Base-by-base conservation (phyloP, 192 early-diverging fungal species). In the Phlyctochytrium bullatum region DNA sequence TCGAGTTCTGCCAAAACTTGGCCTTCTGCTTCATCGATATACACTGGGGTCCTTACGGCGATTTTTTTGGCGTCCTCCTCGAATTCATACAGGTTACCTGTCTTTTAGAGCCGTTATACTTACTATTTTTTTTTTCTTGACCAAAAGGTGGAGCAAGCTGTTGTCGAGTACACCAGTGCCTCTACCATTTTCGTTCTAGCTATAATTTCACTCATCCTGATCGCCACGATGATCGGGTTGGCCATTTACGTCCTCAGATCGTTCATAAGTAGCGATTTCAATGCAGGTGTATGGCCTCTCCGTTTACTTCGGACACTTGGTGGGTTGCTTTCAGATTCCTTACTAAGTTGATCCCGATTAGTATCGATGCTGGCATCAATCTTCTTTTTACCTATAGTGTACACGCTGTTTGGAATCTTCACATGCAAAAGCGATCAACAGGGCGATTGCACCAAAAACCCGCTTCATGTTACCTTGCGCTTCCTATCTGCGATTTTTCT, bases 1-100 rank as follows among this genome's bases (percentile, higher is more conserved):
- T 71, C 36, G 69, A 71, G 33, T 71, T 71, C 63, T 29, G 60
- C 6, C 69, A 71, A 33, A 71, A 65, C 54, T 62, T 71, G 3
- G 69, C 69, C 20, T 71, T 71, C 30, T 71, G 69, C 35, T 71
- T 71, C 52, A 62, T 53, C n/a, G 63, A 65, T 28, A 53, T 71
- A 3, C 62, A 71, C 25, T 71, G 69, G 69, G 69, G 69, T 20
- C 33, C 20, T 3, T 59, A 71, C 50, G 69, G 69, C 0, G 29
- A 71, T 36, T 27, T 34, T 32, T 58, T 64, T 12, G 69, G 69
- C 2, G 32, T 25, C 23, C n/a, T 35, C 3, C 52, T 71, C 53
- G 61, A 36, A 52, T 36, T 65, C 17, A 56, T 50, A 23, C 69
- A 71, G 69, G 69, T 71, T 16, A 12, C 33, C 12, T 50, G 40